Conservation (phyloP, 345 rosid genomes). For the Gossypium ekmanianum region DNA sequence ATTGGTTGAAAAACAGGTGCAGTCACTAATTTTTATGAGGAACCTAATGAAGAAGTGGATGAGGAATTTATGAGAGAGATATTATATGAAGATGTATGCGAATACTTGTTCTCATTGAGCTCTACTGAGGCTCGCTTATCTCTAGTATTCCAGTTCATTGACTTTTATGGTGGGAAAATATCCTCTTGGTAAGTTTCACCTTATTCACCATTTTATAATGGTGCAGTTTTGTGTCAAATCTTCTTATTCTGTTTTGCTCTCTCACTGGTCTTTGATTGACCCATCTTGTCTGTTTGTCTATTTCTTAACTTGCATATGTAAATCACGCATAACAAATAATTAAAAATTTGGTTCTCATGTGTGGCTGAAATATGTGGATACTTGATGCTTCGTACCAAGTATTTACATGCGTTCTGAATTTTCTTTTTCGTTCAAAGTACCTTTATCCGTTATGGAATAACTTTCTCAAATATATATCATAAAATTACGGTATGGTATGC, state of each 20-base stretch:
- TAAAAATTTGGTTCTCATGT: neutral
- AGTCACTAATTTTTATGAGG: conserved; percentile 35
- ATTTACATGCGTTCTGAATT: neutral
- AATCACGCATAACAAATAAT: neutral
- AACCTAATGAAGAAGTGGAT: conserved; percentile 50
- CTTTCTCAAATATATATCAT: neutral
- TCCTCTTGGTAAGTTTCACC: conserved; percentile 45
- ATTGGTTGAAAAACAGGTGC: conserved; percentile 33
- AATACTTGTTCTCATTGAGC: conserved; percentile 66
- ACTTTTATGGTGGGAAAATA: conserved; percentile 78
- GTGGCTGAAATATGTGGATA: neutral
- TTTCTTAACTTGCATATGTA: neutral
- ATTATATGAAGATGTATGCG: conserved; percentile 77
- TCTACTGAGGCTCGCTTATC: conserved; percentile 71
- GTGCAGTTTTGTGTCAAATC: neutral
- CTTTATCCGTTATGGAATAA: neutral
- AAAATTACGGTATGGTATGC: neutral
- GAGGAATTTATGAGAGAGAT: conserved; percentile 62
- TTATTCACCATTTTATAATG: neutral
- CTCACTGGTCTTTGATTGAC: neutral
- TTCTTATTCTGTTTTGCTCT: neutral
- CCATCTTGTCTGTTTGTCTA: conserved; percentile 1
- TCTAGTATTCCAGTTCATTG: conserved; percentile 67
- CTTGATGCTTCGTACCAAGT: neutral
- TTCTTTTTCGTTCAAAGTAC: neutral